Percentiles rank a stretch among this genome's conserved stretches.
These are phyloP conservation scores for Elongisporangium senticosum DNA, from an alignment of 352 stramenopile species.

Conservation along the genomic window DNA sequence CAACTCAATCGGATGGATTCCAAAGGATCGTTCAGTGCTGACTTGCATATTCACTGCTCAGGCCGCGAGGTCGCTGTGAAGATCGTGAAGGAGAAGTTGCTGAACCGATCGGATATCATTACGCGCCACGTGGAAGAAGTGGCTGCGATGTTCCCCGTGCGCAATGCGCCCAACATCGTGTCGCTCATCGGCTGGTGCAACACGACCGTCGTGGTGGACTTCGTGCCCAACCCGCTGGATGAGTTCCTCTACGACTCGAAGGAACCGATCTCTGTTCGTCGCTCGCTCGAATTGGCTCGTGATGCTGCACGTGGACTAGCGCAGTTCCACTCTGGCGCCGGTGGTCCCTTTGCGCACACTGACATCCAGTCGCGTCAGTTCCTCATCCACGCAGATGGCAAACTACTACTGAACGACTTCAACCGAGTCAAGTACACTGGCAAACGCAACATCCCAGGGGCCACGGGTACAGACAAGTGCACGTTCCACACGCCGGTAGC, in stretches of 20 bases:
- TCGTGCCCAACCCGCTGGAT: conserved; percentile 56
- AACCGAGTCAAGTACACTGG: conserved; percentile 76
- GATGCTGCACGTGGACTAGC: conserved; percentile 57
- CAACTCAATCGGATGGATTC: neutral
- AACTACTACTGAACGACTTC: conserved; percentile 73
- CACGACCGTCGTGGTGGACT: conserved; percentile 70
- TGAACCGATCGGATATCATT: conserved; percentile 57
- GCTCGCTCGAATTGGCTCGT: conserved; percentile 36
- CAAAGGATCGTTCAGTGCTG: neutral
- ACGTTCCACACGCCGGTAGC: conserved; percentile 52
- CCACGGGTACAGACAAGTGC: conserved; percentile 36
- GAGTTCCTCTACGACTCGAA: conserved; percentile 50
- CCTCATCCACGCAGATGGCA: conserved; percentile 49
- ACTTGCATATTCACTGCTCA: conserved; percentile 9
- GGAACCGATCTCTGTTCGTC: conserved; percentile 34
- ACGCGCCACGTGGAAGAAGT: conserved; percentile 69
- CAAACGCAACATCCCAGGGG: conserved; percentile 24
- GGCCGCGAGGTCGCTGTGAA: conserved; percentile 61
- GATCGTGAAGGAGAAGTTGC: conserved; percentile 52
- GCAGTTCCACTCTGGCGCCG: conserved; percentile 55
- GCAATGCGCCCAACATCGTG: conserved; percentile 66
- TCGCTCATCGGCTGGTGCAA: conserved; percentile 71
- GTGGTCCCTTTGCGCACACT: conserved; percentile 69
- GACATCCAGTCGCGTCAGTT: conserved; percentile 82
- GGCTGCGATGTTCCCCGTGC: conserved; percentile 59